Base-by-base conservation (phyloP, 768 basidiomycete genomes). In the Podaxis carcinomalis region DNA sequence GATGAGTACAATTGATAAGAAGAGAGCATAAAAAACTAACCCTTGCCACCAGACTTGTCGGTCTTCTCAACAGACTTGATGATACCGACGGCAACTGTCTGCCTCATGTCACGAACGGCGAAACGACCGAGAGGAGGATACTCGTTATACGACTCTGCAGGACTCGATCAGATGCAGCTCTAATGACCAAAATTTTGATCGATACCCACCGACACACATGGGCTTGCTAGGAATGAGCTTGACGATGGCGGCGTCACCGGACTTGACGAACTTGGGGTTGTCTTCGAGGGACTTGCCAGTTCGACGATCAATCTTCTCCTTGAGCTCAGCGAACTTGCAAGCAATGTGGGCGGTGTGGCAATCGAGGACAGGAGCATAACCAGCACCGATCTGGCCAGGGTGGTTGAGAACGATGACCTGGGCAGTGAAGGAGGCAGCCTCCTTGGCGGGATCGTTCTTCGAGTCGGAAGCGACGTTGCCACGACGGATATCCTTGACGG, bases 361-460 rank as follows among this genome's bases (percentile, higher is more conserved):
- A 82, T 99, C 97, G 69, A 99, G 89, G 66, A 99, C 97, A 58
- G 96, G 96, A 49, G 96, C 93, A 78, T 98, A 98, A 69, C 97
- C 97, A 72, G 95, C 93, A 81, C 93, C 93, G 74, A 99, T 98
- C 78, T 99, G 97, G 83, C 97, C 97, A 56, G 97, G 97, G 87
- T 99, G 97, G 86, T 98, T 98, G 77, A 99, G 90, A 74, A 99
- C 92, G 75, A 99, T 98, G 83, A 98, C 96, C 85, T 98, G 97
- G 67, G 97, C 96, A 79, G 89, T 98, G 93, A 98, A 96, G 64
- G 95, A 96, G 65, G 94, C 93, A 66, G 95, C 95, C 82, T 97
- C 95, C 88, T 95, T 97, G 68, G 95, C 94, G 69, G 97, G 97
- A 84, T 98, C 96, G 80, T 98, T 98, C 93, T 99, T 99, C 70